Percentiles rank a stretch among this genome's conserved stretches.
phyloP scores from a whole-genome alignment of 2,329 filamentous ascomycete species.

The Ophiostoma australiae region DNA sequence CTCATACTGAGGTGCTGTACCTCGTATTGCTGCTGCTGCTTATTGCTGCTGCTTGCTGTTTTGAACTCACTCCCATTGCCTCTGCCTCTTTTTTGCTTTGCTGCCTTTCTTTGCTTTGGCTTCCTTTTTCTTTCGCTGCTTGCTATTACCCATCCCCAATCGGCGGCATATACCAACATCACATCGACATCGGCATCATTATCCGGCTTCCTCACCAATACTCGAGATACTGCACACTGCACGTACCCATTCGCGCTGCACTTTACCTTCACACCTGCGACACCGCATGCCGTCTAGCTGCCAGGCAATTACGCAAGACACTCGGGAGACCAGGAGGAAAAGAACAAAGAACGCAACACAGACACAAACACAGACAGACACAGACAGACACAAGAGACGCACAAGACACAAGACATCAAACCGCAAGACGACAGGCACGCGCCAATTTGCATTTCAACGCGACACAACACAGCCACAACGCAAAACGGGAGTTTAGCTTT shows the following conservation, averaged over 20 bases:
- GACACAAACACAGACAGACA: background rate
- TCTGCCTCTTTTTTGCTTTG: background rate
- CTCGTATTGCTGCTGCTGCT: background rate
- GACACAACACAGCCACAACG: slow-evolving; percentile 12
- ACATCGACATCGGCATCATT: background rate
- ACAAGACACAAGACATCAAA: background rate
- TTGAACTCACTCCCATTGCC: background rate
- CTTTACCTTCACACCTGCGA: background rate
- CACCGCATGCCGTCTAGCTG: background rate
- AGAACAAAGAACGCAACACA: slow-evolving; percentile 4
- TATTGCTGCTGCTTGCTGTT: background rate
- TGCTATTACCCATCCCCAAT: background rate
- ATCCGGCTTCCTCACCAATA: background rate
- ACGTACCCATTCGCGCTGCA: background rate
- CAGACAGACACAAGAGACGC: background rate
- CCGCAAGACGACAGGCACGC: background rate
- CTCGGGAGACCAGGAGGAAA: background rate
- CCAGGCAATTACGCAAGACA: background rate
- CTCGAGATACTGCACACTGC: background rate
- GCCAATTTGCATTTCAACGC: background rate
- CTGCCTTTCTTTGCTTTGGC: background rate
- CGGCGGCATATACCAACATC: background rate
- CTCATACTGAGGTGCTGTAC: slow-evolving; percentile 1
- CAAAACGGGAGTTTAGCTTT: background rate
- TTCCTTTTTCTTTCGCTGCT: background rate